These are phyloP conservation scores for Dictyophora rubrovolvata DNA, from an alignment of 768 basidiomycete species.

Conservation along the genomic window DNA sequence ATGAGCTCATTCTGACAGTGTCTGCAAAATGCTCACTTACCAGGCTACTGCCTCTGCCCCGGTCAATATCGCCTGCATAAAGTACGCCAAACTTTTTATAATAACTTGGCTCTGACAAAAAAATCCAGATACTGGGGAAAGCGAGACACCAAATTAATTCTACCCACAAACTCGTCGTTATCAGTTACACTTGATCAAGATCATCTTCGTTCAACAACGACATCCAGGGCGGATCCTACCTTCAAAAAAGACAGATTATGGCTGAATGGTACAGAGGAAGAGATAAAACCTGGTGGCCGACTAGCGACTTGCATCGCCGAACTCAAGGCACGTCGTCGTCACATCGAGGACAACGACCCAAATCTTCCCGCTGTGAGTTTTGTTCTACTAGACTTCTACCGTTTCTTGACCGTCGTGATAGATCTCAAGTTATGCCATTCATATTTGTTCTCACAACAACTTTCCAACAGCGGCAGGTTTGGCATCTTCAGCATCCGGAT, in stretches of 20 bases:
- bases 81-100: constrained; percentile 39
- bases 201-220: constrained; percentile 88
- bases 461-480: constrained; percentile 98
- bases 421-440: constrained; percentile 66
- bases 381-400: not conserved
- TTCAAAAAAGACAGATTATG: constrained; percentile 77
- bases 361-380: constrained; percentile 52
- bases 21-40: constrained; percentile 28
- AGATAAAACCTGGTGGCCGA: constrained; percentile 73
- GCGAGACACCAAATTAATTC: constrained; percentile 86
- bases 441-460: constrained; percentile 94
- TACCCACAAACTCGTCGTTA: constrained; percentile 97
- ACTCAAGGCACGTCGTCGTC: constrained; percentile 67
- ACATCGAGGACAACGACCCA: constrained; percentile 61
- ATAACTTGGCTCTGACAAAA: constrained; percentile 2
- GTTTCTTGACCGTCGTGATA: constrained; percentile 19
- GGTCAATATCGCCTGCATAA: constrained; percentile 97
- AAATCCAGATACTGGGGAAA: constrained; percentile 94
- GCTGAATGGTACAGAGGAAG: constrained; percentile 90
- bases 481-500: constrained; percentile 94
- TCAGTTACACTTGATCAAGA: constrained; percentile 96
- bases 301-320: constrained; percentile 78
- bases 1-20: not conserved
- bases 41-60: constrained; percentile 89
- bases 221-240: constrained; percentile 70